Evolutionary conservation across 2,329 filamentous ascomycete species (phyloP).

Genomic region (Arthroderma uncinatum): DNA sequence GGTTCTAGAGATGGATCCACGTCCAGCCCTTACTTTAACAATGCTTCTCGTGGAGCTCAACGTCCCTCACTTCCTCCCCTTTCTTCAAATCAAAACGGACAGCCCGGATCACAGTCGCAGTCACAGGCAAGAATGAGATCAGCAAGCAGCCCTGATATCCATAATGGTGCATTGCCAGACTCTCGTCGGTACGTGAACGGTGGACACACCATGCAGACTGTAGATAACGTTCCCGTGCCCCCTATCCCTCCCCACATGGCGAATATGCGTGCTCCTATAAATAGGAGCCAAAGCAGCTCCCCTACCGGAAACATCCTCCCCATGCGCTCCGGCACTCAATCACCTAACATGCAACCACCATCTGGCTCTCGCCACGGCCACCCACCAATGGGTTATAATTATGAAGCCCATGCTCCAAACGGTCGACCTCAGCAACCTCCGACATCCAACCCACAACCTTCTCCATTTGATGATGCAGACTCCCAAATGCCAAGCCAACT

Average conservation of each 20-base stretch:
- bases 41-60: slow-evolving; percentile 46
- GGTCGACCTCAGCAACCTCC: slow-evolving; percentile 15
- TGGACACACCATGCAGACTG: slow-evolving; percentile 45
- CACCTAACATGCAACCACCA: slow-evolving; percentile 51
- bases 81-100: slow-evolving; percentile 41
- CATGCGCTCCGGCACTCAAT: slow-evolving; percentile 58
- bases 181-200: slow-evolving; percentile 37
- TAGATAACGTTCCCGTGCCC: slow-evolving; percentile 56
- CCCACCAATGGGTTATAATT: slow-evolving; percentile 28
- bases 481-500: slow-evolving; percentile 59
- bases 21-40: slow-evolving; percentile 51
- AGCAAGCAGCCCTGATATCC: slow-evolving; percentile 91
- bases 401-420: slow-evolving; percentile 29
- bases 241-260: slow-evolving; percentile 63
- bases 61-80: slow-evolving; percentile 71
- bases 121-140: slow-evolving; percentile 69
- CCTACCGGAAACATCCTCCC: slow-evolving; percentile 58
- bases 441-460: slow-evolving; percentile 19
- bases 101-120: slow-evolving; percentile 36
- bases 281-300: slow-evolving; percentile 72
- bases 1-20: slow-evolving; percentile 66
- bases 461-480: slow-evolving; percentile 28
- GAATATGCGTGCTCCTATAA: slow-evolving; percentile 50
- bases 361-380: slow-evolving; percentile 19
- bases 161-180: slow-evolving; percentile 50